A percentile compares a stretch with the other conserved stretches of the same genome.
These are phyloP conservation scores for Cryptomeria japonica DNA, from an alignment of 75 land plant genomes.

Conservation along the genomic window DNA sequence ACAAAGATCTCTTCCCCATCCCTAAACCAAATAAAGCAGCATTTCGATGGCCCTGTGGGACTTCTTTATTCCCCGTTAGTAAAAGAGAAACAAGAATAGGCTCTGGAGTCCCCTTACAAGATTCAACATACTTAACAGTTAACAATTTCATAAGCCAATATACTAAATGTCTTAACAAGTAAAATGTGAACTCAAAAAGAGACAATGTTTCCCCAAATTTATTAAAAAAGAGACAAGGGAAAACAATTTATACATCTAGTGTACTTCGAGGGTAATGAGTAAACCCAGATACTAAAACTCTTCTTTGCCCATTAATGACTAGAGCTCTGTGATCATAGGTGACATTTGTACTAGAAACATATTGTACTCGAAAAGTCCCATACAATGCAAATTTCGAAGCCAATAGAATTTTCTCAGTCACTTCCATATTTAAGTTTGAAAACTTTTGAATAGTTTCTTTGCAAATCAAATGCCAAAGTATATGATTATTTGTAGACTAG, in stretches of 20 bases:
- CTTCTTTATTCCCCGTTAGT: no score
- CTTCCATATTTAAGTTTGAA: background rate
- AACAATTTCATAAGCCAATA: background rate
- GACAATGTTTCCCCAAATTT: no score
- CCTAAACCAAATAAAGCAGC: no score
- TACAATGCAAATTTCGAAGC: background rate
- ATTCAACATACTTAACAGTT: no score
- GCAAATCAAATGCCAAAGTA: no score
- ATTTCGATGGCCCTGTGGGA: no score
- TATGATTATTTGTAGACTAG: background rate
- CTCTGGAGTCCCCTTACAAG: no score
- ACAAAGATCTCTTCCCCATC: no score
- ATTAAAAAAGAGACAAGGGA: no score
- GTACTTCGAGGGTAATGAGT: conserved; percentile 51
- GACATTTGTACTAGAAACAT: conserved; percentile 2
- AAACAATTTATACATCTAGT: conserved; percentile 24
- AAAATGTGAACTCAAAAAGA: no score
- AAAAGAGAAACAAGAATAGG: no score
- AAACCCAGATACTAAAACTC: conserved; percentile 43
- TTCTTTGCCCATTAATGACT: conserved; percentile 32
- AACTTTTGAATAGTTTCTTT: no score
- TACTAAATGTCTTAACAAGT: background rate
- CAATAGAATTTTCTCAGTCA: background rate
- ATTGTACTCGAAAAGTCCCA: background rate
- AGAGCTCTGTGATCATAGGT: conserved; percentile 38